These are phyloP conservation scores for Aspergillus piperis DNA, from an alignment of 2,329 filamentous ascomycete genomes.

Conservation along the genomic window DNA sequence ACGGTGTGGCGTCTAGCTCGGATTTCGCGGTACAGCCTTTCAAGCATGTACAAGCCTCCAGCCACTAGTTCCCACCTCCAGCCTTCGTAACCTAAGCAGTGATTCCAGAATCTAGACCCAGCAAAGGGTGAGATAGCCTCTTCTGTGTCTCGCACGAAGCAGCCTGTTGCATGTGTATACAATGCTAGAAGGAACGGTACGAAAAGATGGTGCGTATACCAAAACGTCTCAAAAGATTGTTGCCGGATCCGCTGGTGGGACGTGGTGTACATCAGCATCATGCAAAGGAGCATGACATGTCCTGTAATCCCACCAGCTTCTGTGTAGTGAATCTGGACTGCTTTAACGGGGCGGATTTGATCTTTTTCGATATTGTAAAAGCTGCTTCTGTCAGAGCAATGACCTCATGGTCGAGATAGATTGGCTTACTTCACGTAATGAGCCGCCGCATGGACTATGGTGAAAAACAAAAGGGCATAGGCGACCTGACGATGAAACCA, in stretches of 20 bases:
- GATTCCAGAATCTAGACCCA: slow-evolving; percentile 77
- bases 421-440: slow-evolving; percentile 88
- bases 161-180: slow-evolving; percentile 94
- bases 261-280: slow-evolving; percentile 97
- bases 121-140: slow-evolving; percentile 80
- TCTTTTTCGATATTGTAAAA: slow-evolving; percentile 92
- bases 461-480: slow-evolving; percentile 83
- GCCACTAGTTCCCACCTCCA: slow-evolving; percentile 96
- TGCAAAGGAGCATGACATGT: slow-evolving; percentile 97
- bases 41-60: slow-evolving; percentile 80
- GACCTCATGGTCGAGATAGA: too few species aligned
- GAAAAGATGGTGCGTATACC: slow-evolving; percentile 99
- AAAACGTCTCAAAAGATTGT: slow-evolving; percentile 97
- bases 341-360: slow-evolving; percentile 77
- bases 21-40: slow-evolving; percentile 89
- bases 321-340: slow-evolving; percentile 87
- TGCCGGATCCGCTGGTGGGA: slow-evolving; percentile 91
- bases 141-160: slow-evolving; percentile 85
- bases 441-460: slow-evolving; percentile 70
- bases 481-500: slow-evolving; percentile 97
- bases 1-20: slow-evolving; percentile 79
- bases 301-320: slow-evolving; percentile 90
- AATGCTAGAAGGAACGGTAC: slow-evolving; percentile 90
- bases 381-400: slow-evolving; percentile 48
- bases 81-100: slow-evolving; percentile 92